phyloP scores from a whole-genome alignment of 768 basidiomycete species.

The Botryobasidium botryosum region DNA sequence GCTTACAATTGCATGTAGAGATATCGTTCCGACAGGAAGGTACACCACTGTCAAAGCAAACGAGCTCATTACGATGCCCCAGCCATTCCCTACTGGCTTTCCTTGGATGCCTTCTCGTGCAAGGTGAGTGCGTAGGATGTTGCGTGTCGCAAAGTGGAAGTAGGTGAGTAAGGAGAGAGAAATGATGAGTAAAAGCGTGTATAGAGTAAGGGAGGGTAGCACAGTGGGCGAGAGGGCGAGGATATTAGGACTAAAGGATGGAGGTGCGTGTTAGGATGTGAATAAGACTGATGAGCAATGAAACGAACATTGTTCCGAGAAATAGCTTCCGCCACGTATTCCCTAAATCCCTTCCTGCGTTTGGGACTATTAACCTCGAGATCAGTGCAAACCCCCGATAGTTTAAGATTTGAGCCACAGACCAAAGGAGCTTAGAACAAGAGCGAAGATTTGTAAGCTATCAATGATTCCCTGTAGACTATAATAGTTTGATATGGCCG shows the following conservation, averaged over 20 bases:
- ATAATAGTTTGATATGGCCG: conserved; percentile 48
- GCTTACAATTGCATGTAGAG: conserved; percentile 45
- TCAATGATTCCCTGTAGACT: conserved; percentile 53
- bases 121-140: conserved; percentile 17
- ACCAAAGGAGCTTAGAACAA: conserved; percentile 54
- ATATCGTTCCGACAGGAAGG: conserved; percentile 61
- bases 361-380: conserved; percentile 22
- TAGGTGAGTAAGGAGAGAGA: conserved; percentile 37
- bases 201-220: conserved; percentile 38
- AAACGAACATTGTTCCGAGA: conserved; percentile 47
- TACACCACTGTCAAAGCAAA: conserved; percentile 55
- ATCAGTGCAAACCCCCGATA: not conserved
- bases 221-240: conserved; percentile 66
- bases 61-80: conserved; percentile 40
- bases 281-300: not conserved
- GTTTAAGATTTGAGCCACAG: not conserved
- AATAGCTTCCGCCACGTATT: conserved; percentile 42
- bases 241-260: conserved; percentile 40
- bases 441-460: conserved; percentile 52
- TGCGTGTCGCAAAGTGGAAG: conserved; percentile 38
- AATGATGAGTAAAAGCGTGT: conserved; percentile 40
- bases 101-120: conserved; percentile 18
- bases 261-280: conserved; percentile 7
- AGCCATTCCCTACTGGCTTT: conserved; percentile 32
- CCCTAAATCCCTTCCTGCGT: conserved; percentile 22